Evolutionary conservation across 225 moss, liverwort and hornwort species (phyloP).

Genomic region (Anthoceros angustus): DNA sequence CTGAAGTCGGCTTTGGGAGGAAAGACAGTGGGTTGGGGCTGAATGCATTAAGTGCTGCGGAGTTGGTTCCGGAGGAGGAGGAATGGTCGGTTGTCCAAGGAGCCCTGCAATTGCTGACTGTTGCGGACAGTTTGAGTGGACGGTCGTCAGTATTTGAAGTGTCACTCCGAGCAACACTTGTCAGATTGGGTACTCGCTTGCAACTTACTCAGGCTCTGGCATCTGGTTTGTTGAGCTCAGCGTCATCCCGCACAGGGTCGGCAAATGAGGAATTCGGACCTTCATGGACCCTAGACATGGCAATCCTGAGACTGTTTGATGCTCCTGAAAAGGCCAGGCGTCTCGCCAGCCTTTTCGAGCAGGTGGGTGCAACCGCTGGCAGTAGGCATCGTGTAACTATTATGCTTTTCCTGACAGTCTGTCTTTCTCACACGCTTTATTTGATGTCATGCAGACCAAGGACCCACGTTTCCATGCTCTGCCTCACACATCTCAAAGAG

Average conservation of each 20-base stretch:
- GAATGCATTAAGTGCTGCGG: conserved; percentile 25
- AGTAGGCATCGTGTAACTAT: not conserved
- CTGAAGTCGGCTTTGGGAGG: conserved; percentile 29
- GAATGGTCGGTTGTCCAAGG: conserved; percentile 98
- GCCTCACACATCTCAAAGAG: conserved; percentile 83
- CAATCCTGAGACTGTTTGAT: conserved; percentile 46
- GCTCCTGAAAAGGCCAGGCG: conserved; percentile 65
- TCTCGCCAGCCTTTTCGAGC: conserved; percentile 72
- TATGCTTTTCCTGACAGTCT: not conserved
- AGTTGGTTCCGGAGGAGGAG: conserved; percentile 83
- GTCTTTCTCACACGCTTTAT: conserved; percentile 3
- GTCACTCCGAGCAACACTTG: conserved; percentile 63
- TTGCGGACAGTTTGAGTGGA: conserved; percentile 65
- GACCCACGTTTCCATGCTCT: conserved; percentile 95
- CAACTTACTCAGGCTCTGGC: conserved; percentile 31
- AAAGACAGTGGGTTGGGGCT: conserved; percentile 44
- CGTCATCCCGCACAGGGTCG: conserved; percentile 10
- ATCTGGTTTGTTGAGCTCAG: conserved; percentile 17
- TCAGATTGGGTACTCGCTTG: conserved; percentile 43
- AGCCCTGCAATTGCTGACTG: conserved; percentile 79
- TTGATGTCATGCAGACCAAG: conserved; percentile 41
- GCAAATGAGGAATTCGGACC: conserved; percentile 23
- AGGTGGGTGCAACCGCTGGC: conserved; percentile 23
- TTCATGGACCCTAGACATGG: conserved; percentile 50
- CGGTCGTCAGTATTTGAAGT: conserved; percentile 90